Base-by-base conservation (phyloP, 805 yeast genomes). In the Candida montana region DNA sequence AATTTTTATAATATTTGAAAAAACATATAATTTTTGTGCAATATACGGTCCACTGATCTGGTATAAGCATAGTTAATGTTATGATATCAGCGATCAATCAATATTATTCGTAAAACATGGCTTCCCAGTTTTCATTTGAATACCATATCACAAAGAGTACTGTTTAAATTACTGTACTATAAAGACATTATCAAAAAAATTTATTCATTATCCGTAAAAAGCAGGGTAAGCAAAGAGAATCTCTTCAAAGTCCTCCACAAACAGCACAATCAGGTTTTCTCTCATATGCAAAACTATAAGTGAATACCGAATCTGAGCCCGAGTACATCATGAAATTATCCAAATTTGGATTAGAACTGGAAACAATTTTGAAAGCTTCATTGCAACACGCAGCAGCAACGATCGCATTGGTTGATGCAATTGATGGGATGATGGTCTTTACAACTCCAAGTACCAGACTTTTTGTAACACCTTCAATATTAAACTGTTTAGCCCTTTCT, bases 341-440 rank as follows among this genome's bases (percentile, higher is more conserved):
- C 50, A 85, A 62, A 15, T 65, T 64, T 0, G 89, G 91, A 46
- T 79, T 78, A 42, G 79, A 68, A 40, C 81, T 77, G 2, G 95
- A 79, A 33, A 86, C 72, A 19, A 89, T 68, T 56, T 90, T 90
- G 61, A 87, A 76, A 2, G 83, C 86, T 59, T 89, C 96, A 48
- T 83, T 84, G 56, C 93, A 83, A 58, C 95, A 85, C 6, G 88
- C 72, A 0, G 93, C 95, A 0, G 97, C 96, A 26, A 91, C 77
- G 18, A 91, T 74, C 2, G 98, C 95, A 59, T 93, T 91, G 0
- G 97, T 90, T 2, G 95, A 82, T 1, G 96, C 96, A 40, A 90
- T 85, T 2, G 96, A 90, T 0, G 99, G 99, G 9, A 91, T 83
- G 45, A 91, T 90, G 54, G 83, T 83, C 59, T 91, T 91, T 39